Conservation (phyloP, 139 green algal species). For the Pseudopediastrum boryanum region DNA sequence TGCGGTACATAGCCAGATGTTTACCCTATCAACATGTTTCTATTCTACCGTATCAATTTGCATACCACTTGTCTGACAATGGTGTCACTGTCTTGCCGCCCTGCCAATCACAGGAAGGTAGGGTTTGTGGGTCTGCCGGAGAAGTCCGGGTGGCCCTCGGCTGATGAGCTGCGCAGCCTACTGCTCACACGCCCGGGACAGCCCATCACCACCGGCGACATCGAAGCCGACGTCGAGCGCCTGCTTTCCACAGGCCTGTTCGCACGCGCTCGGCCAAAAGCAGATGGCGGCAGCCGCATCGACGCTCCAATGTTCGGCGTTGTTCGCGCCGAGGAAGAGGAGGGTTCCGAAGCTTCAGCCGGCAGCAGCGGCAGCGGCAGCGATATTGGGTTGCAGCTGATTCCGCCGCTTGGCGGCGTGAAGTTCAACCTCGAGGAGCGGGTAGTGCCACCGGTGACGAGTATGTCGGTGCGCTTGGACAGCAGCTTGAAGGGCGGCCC, state of each 20-base stretch:
- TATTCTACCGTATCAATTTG: too few relatives aligned
- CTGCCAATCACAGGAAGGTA: constrained; percentile 33
- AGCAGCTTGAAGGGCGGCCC: constrained; percentile 48
- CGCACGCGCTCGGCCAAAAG: constrained; percentile 47
- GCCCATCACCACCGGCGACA: constrained; percentile 59
- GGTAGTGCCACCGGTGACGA: constrained; percentile 60
- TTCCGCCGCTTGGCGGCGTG: constrained; percentile 63
- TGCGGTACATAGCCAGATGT: too few relatives aligned
- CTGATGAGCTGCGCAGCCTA: constrained; percentile 53
- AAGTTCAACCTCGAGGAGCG: constrained; percentile 59
- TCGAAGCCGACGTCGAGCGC: constrained; percentile 67
- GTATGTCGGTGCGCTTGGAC: constrained; percentile 60
- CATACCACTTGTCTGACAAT: too few relatives aligned
- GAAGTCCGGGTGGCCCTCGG: constrained; percentile 55
- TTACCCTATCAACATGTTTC: too few relatives aligned
- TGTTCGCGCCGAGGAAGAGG: constrained; percentile 3
- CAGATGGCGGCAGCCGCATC: constrained; percentile 17
- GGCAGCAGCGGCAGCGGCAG: constrained; percentile 1
- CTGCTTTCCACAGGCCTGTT: constrained; percentile 80
- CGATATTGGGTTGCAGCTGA: constrained; percentile 46
- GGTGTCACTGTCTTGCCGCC: too few relatives aligned
- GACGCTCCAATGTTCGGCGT: constrained; percentile 62
- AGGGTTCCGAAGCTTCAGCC: constrained; percentile 17
- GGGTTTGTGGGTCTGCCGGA: constrained; percentile 49
- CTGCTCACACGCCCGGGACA: constrained; percentile 45